Percentiles rank a stretch among this genome's conserved stretches.
These are phyloP conservation scores for Antrodiella citrinella DNA, from an alignment of 768 basidiomycete genomes.

Conservation along the genomic window DNA sequence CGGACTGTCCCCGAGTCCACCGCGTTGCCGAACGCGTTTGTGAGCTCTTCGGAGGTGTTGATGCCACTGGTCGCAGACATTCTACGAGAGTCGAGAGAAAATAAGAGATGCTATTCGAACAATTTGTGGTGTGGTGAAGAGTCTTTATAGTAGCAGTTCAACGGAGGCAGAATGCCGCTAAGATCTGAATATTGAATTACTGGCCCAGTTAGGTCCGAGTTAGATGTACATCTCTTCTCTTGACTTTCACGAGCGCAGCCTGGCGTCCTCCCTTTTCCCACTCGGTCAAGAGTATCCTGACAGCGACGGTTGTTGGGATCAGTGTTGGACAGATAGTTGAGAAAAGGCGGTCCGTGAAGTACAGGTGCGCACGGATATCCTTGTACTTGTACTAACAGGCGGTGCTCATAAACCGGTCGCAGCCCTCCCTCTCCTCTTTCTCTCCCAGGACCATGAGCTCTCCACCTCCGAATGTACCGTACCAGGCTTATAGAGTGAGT, in stretches of 20 bases:
- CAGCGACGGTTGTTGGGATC: too few species aligned
- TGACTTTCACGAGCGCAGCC: background rate
- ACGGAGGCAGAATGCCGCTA: too few species aligned
- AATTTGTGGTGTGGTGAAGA: background rate
- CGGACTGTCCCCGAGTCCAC: constrained; percentile 42
- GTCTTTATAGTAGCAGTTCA: too few species aligned
- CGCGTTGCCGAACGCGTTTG: constrained; percentile 49
- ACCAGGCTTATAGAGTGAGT: constrained; percentile 40
- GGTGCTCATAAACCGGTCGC: too few species aligned
- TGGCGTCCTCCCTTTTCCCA: background rate
- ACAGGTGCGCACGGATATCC: too few species aligned
- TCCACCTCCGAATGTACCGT: constrained; percentile 31
- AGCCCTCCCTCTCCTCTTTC: too few species aligned
- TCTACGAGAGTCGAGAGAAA: background rate
- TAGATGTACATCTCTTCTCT: too few species aligned
- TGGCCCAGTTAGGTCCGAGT: too few species aligned
- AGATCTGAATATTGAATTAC: too few species aligned
- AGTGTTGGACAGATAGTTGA: too few species aligned
- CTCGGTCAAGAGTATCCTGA: background rate
- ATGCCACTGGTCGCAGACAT: constrained; percentile 80
- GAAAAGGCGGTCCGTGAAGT: too few species aligned
- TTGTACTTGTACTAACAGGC: too few species aligned
- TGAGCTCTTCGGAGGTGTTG: constrained; percentile 48
- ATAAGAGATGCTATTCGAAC: background rate
- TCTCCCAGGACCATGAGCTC: constrained; percentile 13